Conservation (phyloP, 31 red algal genomes). For the Porphyra umbilicalis region DNA sequence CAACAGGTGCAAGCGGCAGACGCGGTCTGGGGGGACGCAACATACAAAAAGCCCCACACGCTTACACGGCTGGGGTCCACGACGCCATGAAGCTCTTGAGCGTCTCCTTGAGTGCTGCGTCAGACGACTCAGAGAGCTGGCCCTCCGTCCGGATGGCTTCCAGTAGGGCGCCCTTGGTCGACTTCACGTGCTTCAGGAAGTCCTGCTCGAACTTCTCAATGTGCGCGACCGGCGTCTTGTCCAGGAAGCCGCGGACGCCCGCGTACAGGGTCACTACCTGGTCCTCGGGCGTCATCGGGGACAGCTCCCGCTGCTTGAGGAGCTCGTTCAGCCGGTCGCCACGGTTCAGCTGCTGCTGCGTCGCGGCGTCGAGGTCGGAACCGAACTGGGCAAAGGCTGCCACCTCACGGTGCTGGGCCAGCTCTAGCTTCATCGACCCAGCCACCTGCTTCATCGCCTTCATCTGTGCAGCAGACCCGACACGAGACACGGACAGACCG, state of each 20-base stretch:
- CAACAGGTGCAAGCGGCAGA: background rate
- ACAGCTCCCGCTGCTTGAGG: constrained; percentile 89
- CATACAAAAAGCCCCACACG: background rate
- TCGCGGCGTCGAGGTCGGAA: constrained; percentile 97
- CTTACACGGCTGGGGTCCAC: constrained; percentile 13
- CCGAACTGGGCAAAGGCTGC: constrained; percentile 99
- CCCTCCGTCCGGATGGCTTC: constrained; percentile 87
- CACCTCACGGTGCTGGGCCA: constrained; percentile 98
- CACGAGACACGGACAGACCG: constrained; percentile 91
- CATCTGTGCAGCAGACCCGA: constrained; percentile 96
- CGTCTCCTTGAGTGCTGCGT: constrained; percentile 67
- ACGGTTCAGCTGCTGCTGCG: constrained; percentile 95
- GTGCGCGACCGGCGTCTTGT: constrained; percentile 89
- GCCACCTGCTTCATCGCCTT: constrained; percentile 99
- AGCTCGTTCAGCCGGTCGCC: constrained; percentile 97
- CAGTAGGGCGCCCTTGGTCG: constrained; percentile 53
- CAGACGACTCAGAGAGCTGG: constrained; percentile 65
- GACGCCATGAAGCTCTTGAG: constrained; percentile 76
- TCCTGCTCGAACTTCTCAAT: constrained; percentile 80
- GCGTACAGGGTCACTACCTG: constrained; percentile 91
- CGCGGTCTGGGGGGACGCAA: background rate
- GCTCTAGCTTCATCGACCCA: constrained; percentile 97
- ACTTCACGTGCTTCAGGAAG: constrained; percentile 81
- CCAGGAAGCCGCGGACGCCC: constrained; percentile 95
- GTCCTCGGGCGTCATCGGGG: constrained; percentile 92